Conservation (phyloP, 2,329 filamentous ascomycete genomes). For the Penicillium concentricum region DNA sequence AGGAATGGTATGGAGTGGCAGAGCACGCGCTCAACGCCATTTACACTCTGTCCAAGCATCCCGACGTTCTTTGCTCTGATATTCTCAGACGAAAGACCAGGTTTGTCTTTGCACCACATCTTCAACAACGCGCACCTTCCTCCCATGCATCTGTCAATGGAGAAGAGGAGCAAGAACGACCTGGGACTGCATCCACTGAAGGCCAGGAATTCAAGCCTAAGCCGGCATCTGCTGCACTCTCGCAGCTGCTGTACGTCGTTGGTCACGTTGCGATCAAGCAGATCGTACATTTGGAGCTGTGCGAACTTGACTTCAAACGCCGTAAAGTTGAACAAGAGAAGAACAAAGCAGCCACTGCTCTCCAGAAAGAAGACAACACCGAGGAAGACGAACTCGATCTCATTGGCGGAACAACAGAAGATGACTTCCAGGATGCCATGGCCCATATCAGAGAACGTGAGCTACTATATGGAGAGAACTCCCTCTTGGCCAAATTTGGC, state of each 20-base stretch:
- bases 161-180: slow-evolving; percentile 36
- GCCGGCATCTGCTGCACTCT: slow-evolving; percentile 68
- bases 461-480: slow-evolving; percentile 76
- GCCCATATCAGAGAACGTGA: slow-evolving; percentile 80
- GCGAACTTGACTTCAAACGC: slow-evolving; percentile 95
- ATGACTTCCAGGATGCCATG: slow-evolving; percentile 88
- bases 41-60: slow-evolving; percentile 89
- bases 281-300: slow-evolving; percentile 96
- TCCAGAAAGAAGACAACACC: slow-evolving; percentile 54
- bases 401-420: slow-evolving; percentile 93
- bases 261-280: slow-evolving; percentile 98
- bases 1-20: slow-evolving; percentile 92
- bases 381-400: slow-evolving; percentile 90
- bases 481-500: slow-evolving; percentile 85
- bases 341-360: slow-evolving; percentile 46
- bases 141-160: slow-evolving; percentile 28
- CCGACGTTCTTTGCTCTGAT: slow-evolving; percentile 88
- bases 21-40: slow-evolving; percentile 96
- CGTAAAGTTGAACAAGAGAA: slow-evolving; percentile 64
- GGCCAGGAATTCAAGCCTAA: slow-evolving; percentile 56
- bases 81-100: slow-evolving; percentile 84
- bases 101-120: slow-evolving; percentile 65
- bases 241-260: slow-evolving; percentile 90
- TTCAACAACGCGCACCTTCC: slow-evolving; percentile 29
- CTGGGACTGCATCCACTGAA: slow-evolving; percentile 35